Evolutionary conservation across 108 stramenopile genomes (phyloP).

Genomic region (Bacterosira constricta): DNA sequence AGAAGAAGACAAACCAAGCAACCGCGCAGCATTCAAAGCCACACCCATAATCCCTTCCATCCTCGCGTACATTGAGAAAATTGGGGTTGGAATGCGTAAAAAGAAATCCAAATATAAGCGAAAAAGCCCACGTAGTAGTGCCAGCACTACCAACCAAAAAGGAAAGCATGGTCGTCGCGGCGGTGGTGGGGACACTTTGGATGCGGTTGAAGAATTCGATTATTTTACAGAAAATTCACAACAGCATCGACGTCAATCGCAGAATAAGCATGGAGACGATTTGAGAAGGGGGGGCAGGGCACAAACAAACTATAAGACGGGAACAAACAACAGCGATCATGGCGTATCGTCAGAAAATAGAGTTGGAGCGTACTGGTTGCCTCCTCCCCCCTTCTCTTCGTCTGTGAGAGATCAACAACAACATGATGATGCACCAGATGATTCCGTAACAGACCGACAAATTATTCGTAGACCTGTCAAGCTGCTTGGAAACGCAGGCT

Average conservation of each 20-base stretch:
- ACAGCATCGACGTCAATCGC: slow-evolving; percentile 11
- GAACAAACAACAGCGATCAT: neutral
- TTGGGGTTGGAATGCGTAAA: slow-evolving; percentile 66
- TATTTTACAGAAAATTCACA: slow-evolving; percentile 16
- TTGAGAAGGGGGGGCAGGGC: neutral
- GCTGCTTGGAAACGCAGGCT: slow-evolving; percentile 54
- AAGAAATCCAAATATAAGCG: slow-evolving; percentile 10
- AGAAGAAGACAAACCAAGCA: slow-evolving; percentile 17
- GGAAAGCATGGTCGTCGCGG: too few species aligned
- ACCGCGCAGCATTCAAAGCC: slow-evolving; percentile 34
- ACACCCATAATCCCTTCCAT: slow-evolving; percentile 65
- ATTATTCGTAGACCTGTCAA: slow-evolving; percentile 54
- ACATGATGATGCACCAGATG: neutral
- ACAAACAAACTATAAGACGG: neutral
- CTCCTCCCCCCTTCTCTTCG: slow-evolving; percentile 54
- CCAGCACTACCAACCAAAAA: slow-evolving; percentile 8
- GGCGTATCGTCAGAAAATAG: neutral
- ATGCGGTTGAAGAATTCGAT: slow-evolving; percentile 39
- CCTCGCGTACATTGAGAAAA: slow-evolving; percentile 57
- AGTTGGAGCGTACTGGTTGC: slow-evolving; percentile 36
- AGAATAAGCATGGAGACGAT: neutral
- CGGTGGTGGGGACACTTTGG: slow-evolving; percentile 12
- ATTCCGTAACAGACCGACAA: slow-evolving; percentile 1
- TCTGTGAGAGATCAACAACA: slow-evolving; percentile 1
- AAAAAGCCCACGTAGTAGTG: slow-evolving; percentile 9